Evolutionary conservation across 1,284 basidiomycete species (phyloP), one percentile per base, ranked within the genome.

Genomic region (Austroboletus novae-zelandiae): DNA sequence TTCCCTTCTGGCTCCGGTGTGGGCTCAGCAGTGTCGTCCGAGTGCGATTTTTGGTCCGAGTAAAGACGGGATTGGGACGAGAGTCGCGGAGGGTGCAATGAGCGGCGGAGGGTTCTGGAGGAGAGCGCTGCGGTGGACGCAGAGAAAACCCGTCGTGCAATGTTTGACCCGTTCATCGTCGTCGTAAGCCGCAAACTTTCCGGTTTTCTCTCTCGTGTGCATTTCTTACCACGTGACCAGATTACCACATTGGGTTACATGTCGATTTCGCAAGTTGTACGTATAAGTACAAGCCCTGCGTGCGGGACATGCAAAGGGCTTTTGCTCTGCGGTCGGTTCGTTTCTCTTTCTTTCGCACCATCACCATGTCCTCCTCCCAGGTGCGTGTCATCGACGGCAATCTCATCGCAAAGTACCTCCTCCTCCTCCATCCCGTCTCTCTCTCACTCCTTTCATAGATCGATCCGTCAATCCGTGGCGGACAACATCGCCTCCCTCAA

Each of bases 361-460:
- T 69, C 61, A 60, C 29, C 57, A 87, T 87, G 84, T 70, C 80
- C 53, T 58, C 71, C 34, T 57, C 59, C 14, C 59, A 56, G 41
- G 76, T 80, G 27, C 76, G 79, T 61, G 69, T 89, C 63, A 94
- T 99, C 67, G 93, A 98, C 65, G 96, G 96, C 29, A 93, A 81
- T 47, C 83, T 82, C 41, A 75, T 96, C 56, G 93, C 96, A 61
- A 92, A 91, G 94, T 95, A 64, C 57, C 80, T 69, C 45, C 34
- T 54, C 20, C 9, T 44, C 14, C 9, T 34, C 20, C 13, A 7
- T 45, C 41, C 34, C 43, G 31, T 57, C 46, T 23, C 51, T 23
- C 51, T 51, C 54, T 50, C 54, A 54, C 36, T 40, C 37, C 45
- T 32, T 47, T 39, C 15, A 47, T 35, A 95, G 93, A 72, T 82